phyloP scores from a whole-genome alignment of 129 eudicot species.

The Rutidosis leptorrhynchoides region DNA sequence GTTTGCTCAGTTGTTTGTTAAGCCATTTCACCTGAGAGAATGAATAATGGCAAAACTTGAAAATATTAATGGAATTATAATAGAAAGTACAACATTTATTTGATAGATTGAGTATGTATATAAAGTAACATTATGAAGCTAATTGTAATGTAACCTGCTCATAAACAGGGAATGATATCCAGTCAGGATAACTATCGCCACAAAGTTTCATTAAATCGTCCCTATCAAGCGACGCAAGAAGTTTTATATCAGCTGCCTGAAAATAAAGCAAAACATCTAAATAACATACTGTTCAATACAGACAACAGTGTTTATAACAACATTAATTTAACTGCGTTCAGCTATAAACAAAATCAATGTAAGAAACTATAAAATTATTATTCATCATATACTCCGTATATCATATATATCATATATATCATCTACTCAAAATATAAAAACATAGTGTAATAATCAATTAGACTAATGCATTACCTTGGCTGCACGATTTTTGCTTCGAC shows the following conservation, averaged over 20 bases:
- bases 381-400: too few species aligned
- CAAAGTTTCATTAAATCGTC: conserved; percentile 85
- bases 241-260: conserved; percentile 90
- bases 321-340: background rate
- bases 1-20: conserved; percentile 79
- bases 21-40: conserved; percentile 89
- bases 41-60: background rate
- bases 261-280: conserved; percentile 10
- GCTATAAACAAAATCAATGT: background rate
- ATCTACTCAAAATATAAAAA: conserved; percentile 4
- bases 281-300: background rate
- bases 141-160: conserved; percentile 62
- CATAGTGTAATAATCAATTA: background rate
- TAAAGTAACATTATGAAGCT: background rate
- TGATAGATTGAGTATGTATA: background rate
- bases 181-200: conserved; percentile 84
- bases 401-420: background rate
- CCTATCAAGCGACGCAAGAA: conserved; percentile 76
- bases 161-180: conserved; percentile 95
- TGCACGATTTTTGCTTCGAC: conserved; percentile 56
- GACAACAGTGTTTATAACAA: background rate
- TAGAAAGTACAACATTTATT: too few species aligned
- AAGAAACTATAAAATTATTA: background rate
- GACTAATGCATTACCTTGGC: conserved; percentile 54
- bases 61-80: background rate